These are phyloP conservation scores for Haplosporangium gracile DNA, from an alignment of 192 early-diverging fungal species.

Conservation along the genomic window DNA sequence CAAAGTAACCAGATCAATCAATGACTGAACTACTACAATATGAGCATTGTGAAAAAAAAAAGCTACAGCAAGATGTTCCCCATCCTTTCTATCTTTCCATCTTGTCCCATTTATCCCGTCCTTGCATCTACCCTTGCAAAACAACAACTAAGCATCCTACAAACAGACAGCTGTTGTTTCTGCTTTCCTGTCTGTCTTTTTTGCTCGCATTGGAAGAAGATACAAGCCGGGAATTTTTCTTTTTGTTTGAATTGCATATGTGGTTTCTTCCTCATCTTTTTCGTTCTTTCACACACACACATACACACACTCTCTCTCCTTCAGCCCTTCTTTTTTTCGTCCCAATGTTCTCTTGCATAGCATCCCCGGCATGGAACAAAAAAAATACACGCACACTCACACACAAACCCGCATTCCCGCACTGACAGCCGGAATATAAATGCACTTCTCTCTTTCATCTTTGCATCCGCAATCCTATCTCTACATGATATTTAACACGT, in stretches of 20 bases:
- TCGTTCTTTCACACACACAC: not conserved
- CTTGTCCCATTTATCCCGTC: too few species aligned
- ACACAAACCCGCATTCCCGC: not conserved
- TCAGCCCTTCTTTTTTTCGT: not conserved
- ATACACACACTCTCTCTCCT: too few species aligned
- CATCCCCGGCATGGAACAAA: not conserved
- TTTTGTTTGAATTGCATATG: not conserved
- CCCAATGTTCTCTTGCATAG: not conserved
- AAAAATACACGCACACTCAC: not conserved
- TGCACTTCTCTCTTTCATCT: not conserved
- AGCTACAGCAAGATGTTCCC: too few species aligned
- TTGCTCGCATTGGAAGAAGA: not conserved
- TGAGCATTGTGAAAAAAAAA: too few species aligned
- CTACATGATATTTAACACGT: not conserved
- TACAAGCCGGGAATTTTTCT: not conserved
- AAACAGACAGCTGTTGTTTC: not conserved
- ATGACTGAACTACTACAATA: too few species aligned
- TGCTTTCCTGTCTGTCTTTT: not conserved
- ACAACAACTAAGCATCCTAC: too few species aligned
- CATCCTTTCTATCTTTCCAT: too few species aligned
- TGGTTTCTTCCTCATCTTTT: not conserved
- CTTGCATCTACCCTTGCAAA: too few species aligned
- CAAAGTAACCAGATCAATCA: not conserved
- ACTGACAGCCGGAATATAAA: not conserved
- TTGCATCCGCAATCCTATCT: not conserved